These are phyloP conservation scores for Amanita pallidorosea DNA, from an alignment of 768 basidiomycete genomes.

Conservation along the genomic window DNA sequence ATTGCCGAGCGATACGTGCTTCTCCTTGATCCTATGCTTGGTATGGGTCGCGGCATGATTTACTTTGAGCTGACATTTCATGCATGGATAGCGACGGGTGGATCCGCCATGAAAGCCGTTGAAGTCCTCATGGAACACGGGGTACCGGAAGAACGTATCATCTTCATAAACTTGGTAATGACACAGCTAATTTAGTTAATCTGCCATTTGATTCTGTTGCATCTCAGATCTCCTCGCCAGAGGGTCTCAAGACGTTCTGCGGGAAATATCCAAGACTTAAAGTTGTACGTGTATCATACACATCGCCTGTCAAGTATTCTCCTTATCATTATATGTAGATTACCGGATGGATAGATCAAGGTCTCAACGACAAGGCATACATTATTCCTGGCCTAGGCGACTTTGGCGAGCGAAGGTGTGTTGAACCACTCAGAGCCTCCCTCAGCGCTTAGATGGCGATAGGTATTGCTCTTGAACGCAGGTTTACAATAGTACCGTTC, in stretches of 20 bases:
- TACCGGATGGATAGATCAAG: slow-evolving; percentile 93
- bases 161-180: slow-evolving; percentile 84
- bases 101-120: slow-evolving; percentile 95
- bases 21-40: slow-evolving; percentile 95
- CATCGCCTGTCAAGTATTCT: not conserved
- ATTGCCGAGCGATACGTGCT: slow-evolving; percentile 87
- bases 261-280: slow-evolving; percentile 61
- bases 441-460: not conserved
- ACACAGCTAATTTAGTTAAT: not conserved
- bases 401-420: slow-evolving; percentile 82
- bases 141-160: slow-evolving; percentile 89
- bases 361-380: slow-evolving; percentile 83
- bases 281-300: slow-evolving; percentile 43
- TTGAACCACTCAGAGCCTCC: not conserved
- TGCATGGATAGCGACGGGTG: slow-evolving; percentile 65
- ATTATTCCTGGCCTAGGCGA: slow-evolving; percentile 96
- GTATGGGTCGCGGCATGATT: slow-evolving; percentile 30
- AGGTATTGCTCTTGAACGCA: not conserved
- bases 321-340: slow-evolving; percentile 36
- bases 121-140: slow-evolving; percentile 88
- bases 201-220: not conserved
- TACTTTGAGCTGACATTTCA: not conserved
- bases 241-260: slow-evolving; percentile 80
- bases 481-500: too few relatives aligned
- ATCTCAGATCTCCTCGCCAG: slow-evolving; percentile 76